Evolutionary conservation across 352 stramenopile genomes (phyloP).

Genomic region (Pythium rishiriense): DNA sequence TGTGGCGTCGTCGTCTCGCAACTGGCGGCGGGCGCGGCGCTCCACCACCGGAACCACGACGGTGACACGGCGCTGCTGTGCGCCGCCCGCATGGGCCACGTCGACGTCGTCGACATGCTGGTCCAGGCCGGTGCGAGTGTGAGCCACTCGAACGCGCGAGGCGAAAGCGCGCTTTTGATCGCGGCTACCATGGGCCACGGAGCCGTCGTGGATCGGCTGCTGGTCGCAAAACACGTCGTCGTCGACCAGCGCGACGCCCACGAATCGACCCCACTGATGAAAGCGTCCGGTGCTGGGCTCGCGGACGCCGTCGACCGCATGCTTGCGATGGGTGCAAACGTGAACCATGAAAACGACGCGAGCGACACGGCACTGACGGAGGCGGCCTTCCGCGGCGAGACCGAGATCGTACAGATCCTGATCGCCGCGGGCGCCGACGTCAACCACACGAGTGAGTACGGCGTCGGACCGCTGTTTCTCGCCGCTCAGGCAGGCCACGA

Average conservation of each 20-base stretch:
- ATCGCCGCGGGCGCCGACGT: conserved; percentile 1
- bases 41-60: background rate
- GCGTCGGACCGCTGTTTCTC: conserved; percentile 14
- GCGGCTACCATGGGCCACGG: background rate
- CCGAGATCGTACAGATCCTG: background rate
- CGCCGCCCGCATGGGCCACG: background rate
- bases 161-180: background rate
- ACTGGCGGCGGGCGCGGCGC: background rate
- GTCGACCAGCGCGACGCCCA: background rate
- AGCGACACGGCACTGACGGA: background rate
- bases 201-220: background rate
- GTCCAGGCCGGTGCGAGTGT: background rate
- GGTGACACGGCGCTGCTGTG: background rate
- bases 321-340: background rate
- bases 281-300: background rate
- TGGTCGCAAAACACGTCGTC: background rate
- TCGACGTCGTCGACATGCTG: background rate
- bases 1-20: background rate
- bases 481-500: conserved; percentile 14
- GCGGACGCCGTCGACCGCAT: background rate
- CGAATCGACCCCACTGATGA: background rate
- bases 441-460: background rate
- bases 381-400: background rate
- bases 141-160: background rate
- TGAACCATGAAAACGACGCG: background rate